Evolutionary conservation across 75 land plant species (phyloP), one percentile per base, ranked within the genome.

Genomic region (Cupressus sempervirens): DNA sequence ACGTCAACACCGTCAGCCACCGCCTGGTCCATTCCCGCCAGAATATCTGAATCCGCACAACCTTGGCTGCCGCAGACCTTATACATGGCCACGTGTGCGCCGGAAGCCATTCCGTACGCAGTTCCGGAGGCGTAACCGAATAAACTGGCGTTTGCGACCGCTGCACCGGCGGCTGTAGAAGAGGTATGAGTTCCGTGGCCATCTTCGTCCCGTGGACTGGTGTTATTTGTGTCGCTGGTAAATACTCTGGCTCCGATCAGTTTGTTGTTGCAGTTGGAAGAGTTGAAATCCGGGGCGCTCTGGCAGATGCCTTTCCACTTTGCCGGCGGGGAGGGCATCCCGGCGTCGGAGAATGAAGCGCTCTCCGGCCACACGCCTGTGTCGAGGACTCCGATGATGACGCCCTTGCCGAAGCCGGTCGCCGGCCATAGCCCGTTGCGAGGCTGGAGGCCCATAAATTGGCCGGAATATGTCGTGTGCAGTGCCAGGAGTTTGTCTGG

Each of bases 161-260:
- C 30, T 11, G 23, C 6, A 30, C 89, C 90, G 2, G 90, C 89
- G 26, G 84, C 90, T 0, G 89, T 89, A 35, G 96, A 93, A 0
- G 96, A 91, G 4, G 90, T 89, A 86, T 94, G 96, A 18, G 93
- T 93, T n/a, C 99, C 98, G 72, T 97, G 97, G 13, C 99, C 99
- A 29, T 95, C 98, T 7, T 94, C 86, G 83, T 97, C 99, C 13
- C 98, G 74, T 29, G 98, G 92, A 6, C 94, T 93, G 35, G 40
- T 56, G 14, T 86, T 87, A 3, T 93, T 91, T 15, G 30, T 50
- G 1, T 86, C 92, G n/a, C 40, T 50, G 3, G 94, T 91, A 68
- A 92, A 91, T 30, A 54, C 85, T 48, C 91, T 83, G 0, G 93
- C 93, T 0, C 93, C 93, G 84, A 92, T 86, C 38, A 96, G 90